Evolutionary conservation across 495 filamentous ascomycete genomes (phyloP).

Genomic region (Podospora appendiculata): DNA sequence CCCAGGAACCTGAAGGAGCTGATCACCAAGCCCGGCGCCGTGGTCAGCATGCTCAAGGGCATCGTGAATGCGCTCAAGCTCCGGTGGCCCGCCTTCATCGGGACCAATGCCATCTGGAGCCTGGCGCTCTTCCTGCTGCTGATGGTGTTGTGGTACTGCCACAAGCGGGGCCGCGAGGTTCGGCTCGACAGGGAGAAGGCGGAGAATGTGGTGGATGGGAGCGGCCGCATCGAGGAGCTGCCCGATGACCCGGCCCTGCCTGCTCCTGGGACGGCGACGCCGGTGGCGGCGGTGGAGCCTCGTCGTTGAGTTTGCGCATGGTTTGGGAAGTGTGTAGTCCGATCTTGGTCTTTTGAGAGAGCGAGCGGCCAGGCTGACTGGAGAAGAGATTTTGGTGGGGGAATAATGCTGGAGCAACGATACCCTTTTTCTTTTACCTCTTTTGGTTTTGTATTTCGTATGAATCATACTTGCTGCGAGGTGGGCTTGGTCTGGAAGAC

Average conservation of each 20-base stretch:
- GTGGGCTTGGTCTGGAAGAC: too few species aligned
- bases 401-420: too few species aligned
- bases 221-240: slow-evolving; percentile 23
- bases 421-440: too few species aligned
- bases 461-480: too few species aligned
- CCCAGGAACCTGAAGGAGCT: slow-evolving; percentile 58
- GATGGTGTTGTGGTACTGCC: slow-evolving; percentile 93
- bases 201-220: slow-evolving; percentile 11
- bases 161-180: slow-evolving; percentile 83
- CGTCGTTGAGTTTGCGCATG: too few species aligned
- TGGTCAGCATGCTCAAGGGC: slow-evolving; percentile 71
- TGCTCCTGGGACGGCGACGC: slow-evolving; percentile 3
- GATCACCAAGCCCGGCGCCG: slow-evolving; percentile 76
- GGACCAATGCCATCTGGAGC: slow-evolving; percentile 80
- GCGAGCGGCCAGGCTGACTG: neutral
- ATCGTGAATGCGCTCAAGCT: slow-evolving; percentile 79
- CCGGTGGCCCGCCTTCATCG: slow-evolving; percentile 77
- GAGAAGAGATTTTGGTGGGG: too few species aligned
- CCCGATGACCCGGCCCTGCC: slow-evolving; percentile 23
- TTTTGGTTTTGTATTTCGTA: too few species aligned
- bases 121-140: slow-evolving; percentile 77
- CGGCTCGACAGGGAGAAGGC: slow-evolving; percentile 61
- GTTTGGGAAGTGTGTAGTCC: too few species aligned
- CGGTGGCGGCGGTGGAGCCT: neutral
- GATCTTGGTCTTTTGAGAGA: too few species aligned